A percentile compares a stretch with the other conserved stretches of the same genome.
These are phyloP conservation scores for Serendipita sp. DNA, from an alignment of 768 basidiomycete species.

Conservation along the genomic window DNA sequence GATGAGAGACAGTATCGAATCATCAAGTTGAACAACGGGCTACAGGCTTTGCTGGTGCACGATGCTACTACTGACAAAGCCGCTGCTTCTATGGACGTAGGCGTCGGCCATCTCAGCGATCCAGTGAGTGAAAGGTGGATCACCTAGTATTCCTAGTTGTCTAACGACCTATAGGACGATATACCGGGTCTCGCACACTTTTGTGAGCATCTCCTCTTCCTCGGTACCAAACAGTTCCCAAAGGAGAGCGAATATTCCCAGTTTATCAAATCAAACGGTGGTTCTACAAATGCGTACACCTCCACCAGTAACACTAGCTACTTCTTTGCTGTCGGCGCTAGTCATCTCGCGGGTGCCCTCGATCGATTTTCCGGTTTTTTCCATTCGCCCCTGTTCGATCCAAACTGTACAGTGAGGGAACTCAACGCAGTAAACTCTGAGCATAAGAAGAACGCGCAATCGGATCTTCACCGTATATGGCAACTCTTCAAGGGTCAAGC, in stretches of 20 bases:
- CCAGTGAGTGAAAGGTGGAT: constrained; percentile 40
- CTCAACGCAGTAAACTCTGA: constrained; percentile 94
- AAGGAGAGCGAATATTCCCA: constrained; percentile 82
- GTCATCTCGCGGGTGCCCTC: constrained; percentile 50
- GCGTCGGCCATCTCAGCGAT: constrained; percentile 85
- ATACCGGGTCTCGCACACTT: constrained; percentile 90
- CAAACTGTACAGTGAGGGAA: constrained; percentile 76
- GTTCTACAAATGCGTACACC: constrained; percentile 80
- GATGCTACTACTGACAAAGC: constrained; percentile 85
- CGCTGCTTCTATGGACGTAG: constrained; percentile 85
- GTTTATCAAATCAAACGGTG: constrained; percentile 38
- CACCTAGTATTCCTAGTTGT: not conserved
- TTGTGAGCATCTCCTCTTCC: constrained; percentile 91
- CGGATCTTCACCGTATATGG: constrained; percentile 85
- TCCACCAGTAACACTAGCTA: constrained; percentile 85
- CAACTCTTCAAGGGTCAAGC: constrained; percentile 83
- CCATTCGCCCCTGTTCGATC: constrained; percentile 76
- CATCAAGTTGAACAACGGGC: constrained; percentile 72
- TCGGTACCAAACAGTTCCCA: constrained; percentile 77
- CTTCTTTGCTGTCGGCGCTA: constrained; percentile 53
- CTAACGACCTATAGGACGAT: constrained; percentile 38
- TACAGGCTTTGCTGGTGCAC: constrained; percentile 72
- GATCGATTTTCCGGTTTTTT: constrained; percentile 78
- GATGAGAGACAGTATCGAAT: constrained; percentile 71
- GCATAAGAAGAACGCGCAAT: constrained; percentile 89